Conservation (phyloP, 2,329 filamentous ascomycete species). For the Claviceps purpurea region DNA sequence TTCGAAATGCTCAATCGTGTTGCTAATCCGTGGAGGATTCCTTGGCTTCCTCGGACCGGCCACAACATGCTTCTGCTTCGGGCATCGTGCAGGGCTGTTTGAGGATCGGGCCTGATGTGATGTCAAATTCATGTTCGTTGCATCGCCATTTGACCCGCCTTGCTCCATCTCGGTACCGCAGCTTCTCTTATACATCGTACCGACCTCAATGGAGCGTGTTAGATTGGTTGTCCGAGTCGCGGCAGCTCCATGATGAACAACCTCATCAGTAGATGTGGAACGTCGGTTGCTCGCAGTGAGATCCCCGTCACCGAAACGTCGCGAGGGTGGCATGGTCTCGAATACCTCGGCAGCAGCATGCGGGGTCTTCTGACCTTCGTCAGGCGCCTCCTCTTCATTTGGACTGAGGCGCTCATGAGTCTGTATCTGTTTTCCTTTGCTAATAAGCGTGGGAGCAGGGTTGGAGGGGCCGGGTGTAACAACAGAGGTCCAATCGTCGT, state of each 20-base stretch:
- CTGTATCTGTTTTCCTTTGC: background rate
- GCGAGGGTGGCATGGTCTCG: background rate
- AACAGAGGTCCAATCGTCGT: background rate
- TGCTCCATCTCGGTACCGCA: background rate
- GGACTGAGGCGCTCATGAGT: background rate
- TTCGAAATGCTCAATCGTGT: constrained; percentile 6
- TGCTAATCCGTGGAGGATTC: constrained; percentile 2
- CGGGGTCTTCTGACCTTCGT: background rate
- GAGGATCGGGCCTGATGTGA: background rate
- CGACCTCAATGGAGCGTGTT: background rate
- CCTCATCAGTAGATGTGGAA: background rate
- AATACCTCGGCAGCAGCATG: background rate
- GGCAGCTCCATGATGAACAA: background rate
- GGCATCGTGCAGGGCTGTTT: background rate
- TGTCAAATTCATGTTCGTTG: background rate
- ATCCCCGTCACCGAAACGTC: background rate
- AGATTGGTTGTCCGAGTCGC: background rate
- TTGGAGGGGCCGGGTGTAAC: background rate
- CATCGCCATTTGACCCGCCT: background rate
- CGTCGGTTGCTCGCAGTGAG: background rate
- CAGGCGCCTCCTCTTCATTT: background rate
- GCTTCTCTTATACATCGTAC: background rate
- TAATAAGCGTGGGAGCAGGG: background rate
- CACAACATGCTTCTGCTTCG: background rate
- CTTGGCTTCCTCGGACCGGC: background rate